Evolutionary conservation across 306 rosid genomes (phyloP), one percentile per base, ranked within the genome.

Genomic region (Pyrus communis): DNA sequence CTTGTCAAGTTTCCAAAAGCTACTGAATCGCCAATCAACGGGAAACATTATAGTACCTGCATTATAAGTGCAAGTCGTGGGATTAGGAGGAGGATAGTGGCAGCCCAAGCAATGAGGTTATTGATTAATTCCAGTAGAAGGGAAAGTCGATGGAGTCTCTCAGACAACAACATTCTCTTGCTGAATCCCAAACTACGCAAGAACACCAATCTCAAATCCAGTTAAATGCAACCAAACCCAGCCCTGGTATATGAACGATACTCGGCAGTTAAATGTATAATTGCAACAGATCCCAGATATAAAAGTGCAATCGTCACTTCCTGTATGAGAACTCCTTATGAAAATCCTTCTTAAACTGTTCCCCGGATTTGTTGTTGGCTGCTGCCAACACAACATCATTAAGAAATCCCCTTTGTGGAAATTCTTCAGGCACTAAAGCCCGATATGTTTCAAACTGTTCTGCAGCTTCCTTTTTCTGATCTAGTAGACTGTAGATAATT

Each of bases 361-460:
- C 88, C 33, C 43, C 73, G 18, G 91, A 71, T 66, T 88, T 74
- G 72, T 69, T 75, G 83, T 84, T 92, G 12, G 98, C 98, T 68
- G 98, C 98, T 73, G 93, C 76, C 84, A 89, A 71, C 75, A 88
- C 78, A 31, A 94, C 86, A 76, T 94, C 96, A 73, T 94, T 93
- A 5, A 94, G 86, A 89, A 91, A 94, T 83, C 89, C 86, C 86
- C 87, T 90, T 70, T 90, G 96, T 31, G 97, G 93, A 84, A 89
- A 92, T 70, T 91, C 98, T 83, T 89, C 87, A 5, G 98, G 98
- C 67, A 86, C 95, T 10, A 94, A 87, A 60, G 89, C 49, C 73
- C 64, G 85, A 86, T 91, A 94, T 59, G 84, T 90, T 87, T 89
- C 92, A 66, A 92, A 94, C 77, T 90, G 93, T 71, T 85, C 78